Evolutionary conservation across 495 filamentous ascomycete species (phyloP).

Genomic region (Talaromyces thailandensis): DNA sequence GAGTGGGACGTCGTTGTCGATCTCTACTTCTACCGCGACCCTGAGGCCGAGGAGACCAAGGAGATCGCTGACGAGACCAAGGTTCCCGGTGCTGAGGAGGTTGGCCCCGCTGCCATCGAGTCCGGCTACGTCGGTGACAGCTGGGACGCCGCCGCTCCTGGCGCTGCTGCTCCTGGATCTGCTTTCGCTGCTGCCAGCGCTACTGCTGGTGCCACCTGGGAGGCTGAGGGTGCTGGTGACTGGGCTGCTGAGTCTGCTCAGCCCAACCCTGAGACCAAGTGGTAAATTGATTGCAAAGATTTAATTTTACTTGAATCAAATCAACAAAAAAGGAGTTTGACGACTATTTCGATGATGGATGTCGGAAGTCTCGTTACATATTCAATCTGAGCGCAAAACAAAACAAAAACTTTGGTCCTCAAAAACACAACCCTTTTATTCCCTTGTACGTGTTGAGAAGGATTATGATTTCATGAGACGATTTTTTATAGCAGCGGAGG

Average conservation of each 20-base stretch:
- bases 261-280: slow-evolving; percentile 43
- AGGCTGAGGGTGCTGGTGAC: slow-evolving; percentile 57
- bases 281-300: slow-evolving; percentile 45
- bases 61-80: slow-evolving; percentile 62
- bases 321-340: neutral
- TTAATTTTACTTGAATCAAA: neutral
- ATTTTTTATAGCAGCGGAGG: neutral
- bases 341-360: neutral
- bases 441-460: neutral
- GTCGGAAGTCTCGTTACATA: neutral
- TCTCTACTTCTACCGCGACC: slow-evolving; percentile 99
- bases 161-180: slow-evolving; percentile 47
- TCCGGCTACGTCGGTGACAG: slow-evolving; percentile 62
- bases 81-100: slow-evolving; percentile 74
- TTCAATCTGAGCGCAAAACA: neutral
- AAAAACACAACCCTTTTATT: neutral
- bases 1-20: slow-evolving; percentile 99
- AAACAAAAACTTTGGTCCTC: neutral
- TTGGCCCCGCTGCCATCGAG: slow-evolving; percentile 69
- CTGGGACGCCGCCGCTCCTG: slow-evolving; percentile 48
- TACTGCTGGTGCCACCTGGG: slow-evolving; percentile 67
- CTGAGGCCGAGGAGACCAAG: slow-evolving; percentile 96
- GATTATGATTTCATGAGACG: slow-evolving; percentile 5
- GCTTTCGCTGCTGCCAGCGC: slow-evolving; percentile 53
- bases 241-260: slow-evolving; percentile 58